A percentile compares a stretch with the other conserved stretches of the same genome.
Evolutionary conservation across 805 yeast species (phyloP).

Genomic region (Starmerella bombi): DNA sequence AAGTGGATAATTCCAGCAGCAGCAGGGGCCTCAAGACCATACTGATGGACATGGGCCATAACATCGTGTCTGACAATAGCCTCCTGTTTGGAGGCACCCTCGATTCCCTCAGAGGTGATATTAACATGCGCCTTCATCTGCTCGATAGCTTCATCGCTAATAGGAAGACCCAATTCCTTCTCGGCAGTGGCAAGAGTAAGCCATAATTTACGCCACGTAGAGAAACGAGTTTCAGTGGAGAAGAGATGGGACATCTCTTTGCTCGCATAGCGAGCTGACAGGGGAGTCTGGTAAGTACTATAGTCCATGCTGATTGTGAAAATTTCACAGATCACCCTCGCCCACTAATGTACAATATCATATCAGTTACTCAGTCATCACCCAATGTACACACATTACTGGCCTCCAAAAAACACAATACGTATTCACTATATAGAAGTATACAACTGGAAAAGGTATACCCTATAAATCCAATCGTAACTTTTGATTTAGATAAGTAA

Average conservation of each 20-base stretch:
- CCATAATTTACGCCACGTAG: conserved; percentile 99
- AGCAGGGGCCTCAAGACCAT: conserved; percentile 82
- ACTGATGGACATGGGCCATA: conserved; percentile 97
- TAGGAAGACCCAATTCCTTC: conserved; percentile 71
- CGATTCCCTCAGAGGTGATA: conserved; percentile 88
- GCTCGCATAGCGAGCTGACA: conserved; percentile 93
- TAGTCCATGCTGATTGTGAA: conserved; percentile 20
- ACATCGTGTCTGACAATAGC: conserved; percentile 98
- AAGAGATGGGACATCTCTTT: conserved; percentile 92
- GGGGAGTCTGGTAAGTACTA: conserved; percentile 83
- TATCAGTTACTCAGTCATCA: no score
- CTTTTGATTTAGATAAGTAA: no score
- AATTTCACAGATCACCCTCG: no score
- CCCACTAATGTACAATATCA: no score
- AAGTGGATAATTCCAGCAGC: conserved; percentile 97
- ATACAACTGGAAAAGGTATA: no score
- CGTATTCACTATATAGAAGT: no score
- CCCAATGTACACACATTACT: no score
- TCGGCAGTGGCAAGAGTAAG: conserved; percentile 90
- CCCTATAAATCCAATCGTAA: no score
- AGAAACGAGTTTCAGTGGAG: conserved; percentile 83
- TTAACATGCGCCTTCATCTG: conserved; percentile 66
- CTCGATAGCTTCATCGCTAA: conserved; percentile 81
- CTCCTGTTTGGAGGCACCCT: conserved; percentile 78
- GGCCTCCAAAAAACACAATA: no score